Base-by-base conservation (phyloP, 2,329 filamentous ascomycete species). In the Aspergillus sp. region DNA sequence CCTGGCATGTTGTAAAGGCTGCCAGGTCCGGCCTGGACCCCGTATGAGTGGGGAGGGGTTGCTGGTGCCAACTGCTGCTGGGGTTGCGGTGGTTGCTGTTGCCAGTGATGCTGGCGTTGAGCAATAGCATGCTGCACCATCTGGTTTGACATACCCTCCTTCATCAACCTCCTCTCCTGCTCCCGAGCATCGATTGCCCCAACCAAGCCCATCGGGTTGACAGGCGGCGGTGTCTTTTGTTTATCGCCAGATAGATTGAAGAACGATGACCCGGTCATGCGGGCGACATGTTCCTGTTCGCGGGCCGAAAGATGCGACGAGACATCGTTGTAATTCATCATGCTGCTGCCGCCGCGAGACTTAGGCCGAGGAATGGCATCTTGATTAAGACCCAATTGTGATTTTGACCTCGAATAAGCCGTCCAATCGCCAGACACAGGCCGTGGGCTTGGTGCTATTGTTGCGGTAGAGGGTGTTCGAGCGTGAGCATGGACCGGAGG, bases 241-340 rank as follows among this genome's bases (percentile, higher is more conserved):
- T 80, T 80, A 50, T 82, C 82, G 39, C 70, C 74, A 4, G 82
- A 83, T 70, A 96, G 79, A 58, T 84, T 86, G 65, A 96, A 84
- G 50, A 96, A 79, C 0, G 92, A 90, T 0, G 86, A 87, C 1
- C 90, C 90, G 0, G 91, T 96, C 65, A 91, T 81, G 39, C 90
- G 86, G 9, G 92, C 90, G n/a, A 96, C 84, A 64, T 96, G 89
- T 74, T 96, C 91, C 71, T 96, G 92, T 73, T 96, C 92, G 15
- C 89, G 86, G 17, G 92, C 92, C 19, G 90, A 92, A n/a, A 96
- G 80, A 57, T 88, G 84, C 0, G 78, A 75, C 8, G 83, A 80
- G 23, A 82, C 75, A 62, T 85, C 81, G 49, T 79, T 78, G 24
- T 76, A 72, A 47, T 78, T 76, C 31, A 88, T 73, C 56, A 83